Base-by-base conservation (phyloP, 768 basidiomycete species). In the Tulasnella sp. region DNA sequence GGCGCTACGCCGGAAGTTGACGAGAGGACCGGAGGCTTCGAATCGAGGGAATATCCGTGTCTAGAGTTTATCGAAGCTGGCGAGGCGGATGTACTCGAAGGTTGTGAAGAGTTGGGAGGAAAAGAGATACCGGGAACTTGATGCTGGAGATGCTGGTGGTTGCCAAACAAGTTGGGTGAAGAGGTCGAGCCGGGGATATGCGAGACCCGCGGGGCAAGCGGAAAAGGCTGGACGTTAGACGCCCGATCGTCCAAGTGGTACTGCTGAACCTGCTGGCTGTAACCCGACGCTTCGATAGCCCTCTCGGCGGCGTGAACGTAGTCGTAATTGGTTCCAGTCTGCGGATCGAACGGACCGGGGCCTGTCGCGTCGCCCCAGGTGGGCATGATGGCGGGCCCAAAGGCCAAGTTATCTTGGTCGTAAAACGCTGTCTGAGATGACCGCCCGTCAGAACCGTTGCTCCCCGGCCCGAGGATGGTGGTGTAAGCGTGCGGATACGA, bases 401-500 rank as follows among this genome's bases (percentile, higher is more conserved):
- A 72, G 1, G 44, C 37, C 32, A 72, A 67, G 29, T 13, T 16
- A 3, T 42, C 39, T 20, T 35, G 71, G 23, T 72, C 37, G 71
- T 72, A 72, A 26, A 72, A 72, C 44, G 61, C 61, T 67, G 61
- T 32, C 61, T 67, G 61, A 67, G 71, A 72, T 29, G 71, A 26
- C 29, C 44, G 71, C 37, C 16, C 29, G 71, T 72, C 71, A 40
- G 71, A 72, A 40, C 44, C 74, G 55, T 46, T 55, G n/a, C n/a
- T 48, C 32, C 46, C 37, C 39, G 44, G 44, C 29, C 46, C 44
- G 5, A 48, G 74, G 4, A 57, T 51, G 20, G 39, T 32, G n/a
- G 55, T 42, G 55, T 26, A 75, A 29, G 74, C 44, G 46, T 75
- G 74, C 29, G 39, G 74, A 55, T 75, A 75, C 37, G 74, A 75